These are phyloP conservation scores for Lactarius hatsudake DNA, from an alignment of 768 basidiomycete genomes.

Conservation along the genomic window DNA sequence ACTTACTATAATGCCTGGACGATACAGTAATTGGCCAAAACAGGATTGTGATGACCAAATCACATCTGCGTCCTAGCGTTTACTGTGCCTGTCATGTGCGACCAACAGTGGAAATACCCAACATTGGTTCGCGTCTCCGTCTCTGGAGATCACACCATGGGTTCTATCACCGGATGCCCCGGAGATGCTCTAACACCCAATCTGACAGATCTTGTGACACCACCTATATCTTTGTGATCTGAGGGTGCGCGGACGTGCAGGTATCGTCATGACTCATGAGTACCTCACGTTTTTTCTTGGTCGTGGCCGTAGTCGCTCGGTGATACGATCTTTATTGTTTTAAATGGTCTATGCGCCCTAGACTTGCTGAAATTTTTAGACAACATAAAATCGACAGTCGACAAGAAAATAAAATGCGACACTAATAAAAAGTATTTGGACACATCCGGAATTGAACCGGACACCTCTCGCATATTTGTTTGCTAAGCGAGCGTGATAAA, in stretches of 20 bases:
- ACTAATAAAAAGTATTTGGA: background rate
- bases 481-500: slow-evolving; percentile 25
- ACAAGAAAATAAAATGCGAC: background rate
- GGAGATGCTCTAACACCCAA: background rate
- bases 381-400: too few relatives aligned
- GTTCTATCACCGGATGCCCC: background rate
- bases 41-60: too few relatives aligned
- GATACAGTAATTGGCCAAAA: background rate
- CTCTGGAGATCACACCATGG: background rate
- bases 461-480: slow-evolving; percentile 16
- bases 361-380: background rate
- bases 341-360: background rate
- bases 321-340: background rate
- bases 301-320: background rate
- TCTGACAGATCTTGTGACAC: background rate
- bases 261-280: background rate
- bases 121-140: background rate
- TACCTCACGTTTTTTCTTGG: background rate
- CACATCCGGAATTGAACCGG: slow-evolving; percentile 25
- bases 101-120: background rate
- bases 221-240: background rate
- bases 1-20: too few relatives aligned
- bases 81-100: background rate
- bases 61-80: too few relatives aligned
- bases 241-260: background rate